Base-by-base conservation (phyloP, 1,284 basidiomycete species). In the Takashimella tepidaria region DNA sequence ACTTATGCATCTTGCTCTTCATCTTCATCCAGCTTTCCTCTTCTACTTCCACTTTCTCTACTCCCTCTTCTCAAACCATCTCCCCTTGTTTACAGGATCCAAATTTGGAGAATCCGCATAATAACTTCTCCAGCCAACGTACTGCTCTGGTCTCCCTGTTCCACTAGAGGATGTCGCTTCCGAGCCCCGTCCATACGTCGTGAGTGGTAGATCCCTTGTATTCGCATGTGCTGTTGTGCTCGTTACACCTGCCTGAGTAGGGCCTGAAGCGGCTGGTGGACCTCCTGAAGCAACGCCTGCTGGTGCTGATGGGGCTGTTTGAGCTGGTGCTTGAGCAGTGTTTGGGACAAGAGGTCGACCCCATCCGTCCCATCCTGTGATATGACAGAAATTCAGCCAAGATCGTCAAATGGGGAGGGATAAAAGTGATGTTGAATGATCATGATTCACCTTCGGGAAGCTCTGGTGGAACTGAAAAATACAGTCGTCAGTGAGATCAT, bases 351-450 rank as follows among this genome's bases (percentile, higher is more conserved):
- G 56, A 0, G 68, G 68, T 46, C 68, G 55, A 45, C 68, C 68
- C 68, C 68, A 70, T 2, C 68, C 68, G 43, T 70, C 68, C 62
- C 62, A 70, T 31, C 68, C 68, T 68, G 49, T 31, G 40, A 1
- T 46, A 26, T 59, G 19, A 49, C 52, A 45, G 12, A 13, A 3
- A 27, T 25, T 42, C 20, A 27, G 47, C 2, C 5, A 37, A 16
- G 31, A 37, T 37, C 10, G 16, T 8, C 31, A 16, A 37, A 8
- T 37, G 31, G 31, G 31, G 26, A 24, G 27, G n/a, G 16, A 47
- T 23, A 4, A 31, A 21, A 16, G 31, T 37, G 31, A 37, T 37
- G 31, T 37, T n/a, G 26, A 1, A 40, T 21, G 19, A 20, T n/a
- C 16, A 47, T 20, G 2, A 50, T 54, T 20, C 44, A 68, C 68